Evolutionary conservation across 2,329 filamentous ascomycete genomes (phyloP).

Genomic region (Paradendryphiella salina): DNA sequence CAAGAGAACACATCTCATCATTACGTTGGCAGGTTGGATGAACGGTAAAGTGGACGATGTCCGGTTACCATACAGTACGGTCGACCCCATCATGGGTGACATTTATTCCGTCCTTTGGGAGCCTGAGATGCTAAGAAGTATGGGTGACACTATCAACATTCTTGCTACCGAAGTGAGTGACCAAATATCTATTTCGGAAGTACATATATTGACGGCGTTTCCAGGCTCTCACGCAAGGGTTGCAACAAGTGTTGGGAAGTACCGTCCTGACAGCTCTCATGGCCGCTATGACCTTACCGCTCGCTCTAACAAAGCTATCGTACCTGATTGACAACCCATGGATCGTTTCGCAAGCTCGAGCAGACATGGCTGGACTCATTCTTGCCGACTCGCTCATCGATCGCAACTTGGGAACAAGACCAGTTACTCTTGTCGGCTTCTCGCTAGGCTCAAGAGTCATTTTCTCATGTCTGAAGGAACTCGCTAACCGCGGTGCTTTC

Average conservation of each 20-base stretch:
- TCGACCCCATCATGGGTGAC: conserved; percentile 97
- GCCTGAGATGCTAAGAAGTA: conserved; percentile 95
- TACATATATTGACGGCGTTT: conserved; percentile 15
- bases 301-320: conserved; percentile 88
- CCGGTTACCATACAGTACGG: conserved; percentile 89
- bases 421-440: conserved; percentile 92
- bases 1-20: conserved; percentile 92
- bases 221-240: conserved; percentile 90
- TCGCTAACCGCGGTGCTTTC: conserved; percentile 79
- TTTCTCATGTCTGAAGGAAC: conserved; percentile 85
- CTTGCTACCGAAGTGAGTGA: conserved; percentile 83
- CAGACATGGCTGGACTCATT: conserved; percentile 85
- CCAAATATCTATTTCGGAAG: conserved; percentile 25
- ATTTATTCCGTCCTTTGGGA: conserved; percentile 98
- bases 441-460: conserved; percentile 91
- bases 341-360: conserved; percentile 92
- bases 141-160: conserved; percentile 98
- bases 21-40: conserved; percentile 97
- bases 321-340: conserved; percentile 99
- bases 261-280: conserved; percentile 88
- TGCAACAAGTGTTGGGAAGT: conserved; percentile 91
- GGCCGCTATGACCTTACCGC: conserved; percentile 88
- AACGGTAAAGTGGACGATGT: conserved; percentile 97
- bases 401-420: conserved; percentile 84
- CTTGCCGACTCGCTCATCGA: conserved; percentile 92